Conservation (phyloP, 441 rosid genomes). For the Corymbia citriodora region DNA sequence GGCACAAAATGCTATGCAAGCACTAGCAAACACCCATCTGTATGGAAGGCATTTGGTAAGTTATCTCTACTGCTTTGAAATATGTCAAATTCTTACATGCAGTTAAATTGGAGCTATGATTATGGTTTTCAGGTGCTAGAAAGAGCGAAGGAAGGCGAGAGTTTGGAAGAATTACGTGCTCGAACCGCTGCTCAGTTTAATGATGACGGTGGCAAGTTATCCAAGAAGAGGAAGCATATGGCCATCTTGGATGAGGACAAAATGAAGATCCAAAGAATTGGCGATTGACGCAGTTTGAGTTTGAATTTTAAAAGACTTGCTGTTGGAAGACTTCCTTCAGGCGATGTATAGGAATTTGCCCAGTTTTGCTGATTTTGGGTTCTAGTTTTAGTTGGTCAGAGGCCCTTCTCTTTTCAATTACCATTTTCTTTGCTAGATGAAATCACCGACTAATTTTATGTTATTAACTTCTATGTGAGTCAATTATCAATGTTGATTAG, state of each 20-base stretch:
- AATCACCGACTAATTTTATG: background rate
- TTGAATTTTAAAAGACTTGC: background rate
- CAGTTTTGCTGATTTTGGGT: background rate
- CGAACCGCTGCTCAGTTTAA: slow-evolving; percentile 79
- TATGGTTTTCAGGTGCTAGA: slow-evolving; percentile 57
- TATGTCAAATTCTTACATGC: background rate
- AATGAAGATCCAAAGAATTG: slow-evolving; percentile 47
- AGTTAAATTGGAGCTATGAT: background rate
- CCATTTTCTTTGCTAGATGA: background rate
- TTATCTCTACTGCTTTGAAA: background rate
- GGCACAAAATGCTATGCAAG: slow-evolving; percentile 67
- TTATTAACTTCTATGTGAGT: background rate
- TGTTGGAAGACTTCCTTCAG: background rate
- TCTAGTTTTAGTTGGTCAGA: background rate
- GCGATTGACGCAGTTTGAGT: background rate
- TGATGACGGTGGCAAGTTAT: slow-evolving; percentile 37
- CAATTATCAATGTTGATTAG: background rate
- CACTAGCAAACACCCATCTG: slow-evolving; percentile 76
- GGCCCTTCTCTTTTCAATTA: background rate
- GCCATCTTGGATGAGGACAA: slow-evolving; percentile 47
- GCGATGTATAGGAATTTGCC: background rate
- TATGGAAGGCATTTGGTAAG: slow-evolving; percentile 94
- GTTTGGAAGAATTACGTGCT: slow-evolving; percentile 62
- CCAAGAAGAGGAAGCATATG: slow-evolving; percentile 63
- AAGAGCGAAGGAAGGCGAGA: slow-evolving; percentile 90